phyloP scores from a whole-genome alignment of 2,329 filamentous ascomycete genomes.

The Metarhizium rileyi region DNA sequence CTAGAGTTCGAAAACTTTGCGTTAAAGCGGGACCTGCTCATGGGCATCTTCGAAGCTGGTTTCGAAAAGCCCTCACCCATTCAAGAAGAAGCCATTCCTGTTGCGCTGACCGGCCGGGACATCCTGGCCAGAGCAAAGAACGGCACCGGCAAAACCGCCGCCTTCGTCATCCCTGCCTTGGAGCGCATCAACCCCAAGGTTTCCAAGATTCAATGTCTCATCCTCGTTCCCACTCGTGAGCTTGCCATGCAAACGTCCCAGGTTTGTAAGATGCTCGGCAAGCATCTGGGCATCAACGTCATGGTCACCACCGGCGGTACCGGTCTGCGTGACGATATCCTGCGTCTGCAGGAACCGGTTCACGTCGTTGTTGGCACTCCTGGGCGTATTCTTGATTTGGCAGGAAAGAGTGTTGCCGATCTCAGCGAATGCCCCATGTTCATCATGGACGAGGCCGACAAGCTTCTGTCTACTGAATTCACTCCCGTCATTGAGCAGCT shows the following conservation, averaged over 20 bases:
- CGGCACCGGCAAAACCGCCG: slow-evolving; percentile 95
- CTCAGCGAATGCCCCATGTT: slow-evolving; percentile 95
- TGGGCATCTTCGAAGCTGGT: slow-evolving; percentile 98
- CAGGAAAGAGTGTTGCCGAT: slow-evolving; percentile 93
- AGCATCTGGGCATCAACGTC: slow-evolving; percentile 93
- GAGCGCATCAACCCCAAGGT: slow-evolving; percentile 96
- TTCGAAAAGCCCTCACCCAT: slow-evolving; percentile 99
- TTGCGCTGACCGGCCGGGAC: slow-evolving; percentile 88
- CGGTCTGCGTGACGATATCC: slow-evolving; percentile 89
- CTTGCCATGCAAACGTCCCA: slow-evolving; percentile 97
- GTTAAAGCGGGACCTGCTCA: slow-evolving; percentile 88
- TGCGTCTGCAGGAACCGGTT: slow-evolving; percentile 85
- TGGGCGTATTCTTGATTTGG: slow-evolving; percentile 89
- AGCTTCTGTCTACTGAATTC: slow-evolving; percentile 92
- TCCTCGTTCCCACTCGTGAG: slow-evolving; percentile 93
- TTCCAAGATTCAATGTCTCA: slow-evolving; percentile 91
- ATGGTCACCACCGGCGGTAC: slow-evolving; percentile 99
- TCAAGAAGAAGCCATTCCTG: slow-evolving; percentile 97
- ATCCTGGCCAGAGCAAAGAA: slow-evolving; percentile 97
- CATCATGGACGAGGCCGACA: slow-evolving; percentile 99
- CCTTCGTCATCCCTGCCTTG: slow-evolving; percentile 91
- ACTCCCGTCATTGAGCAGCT: slow-evolving; percentile 96
- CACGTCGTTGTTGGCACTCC: slow-evolving; percentile 98
- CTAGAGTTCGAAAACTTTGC: slow-evolving; percentile 96
- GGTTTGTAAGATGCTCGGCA: slow-evolving; percentile 96